Evolutionary conservation across 805 yeast species (phyloP).

Genomic region (Phaffomyces antillensis): DNA sequence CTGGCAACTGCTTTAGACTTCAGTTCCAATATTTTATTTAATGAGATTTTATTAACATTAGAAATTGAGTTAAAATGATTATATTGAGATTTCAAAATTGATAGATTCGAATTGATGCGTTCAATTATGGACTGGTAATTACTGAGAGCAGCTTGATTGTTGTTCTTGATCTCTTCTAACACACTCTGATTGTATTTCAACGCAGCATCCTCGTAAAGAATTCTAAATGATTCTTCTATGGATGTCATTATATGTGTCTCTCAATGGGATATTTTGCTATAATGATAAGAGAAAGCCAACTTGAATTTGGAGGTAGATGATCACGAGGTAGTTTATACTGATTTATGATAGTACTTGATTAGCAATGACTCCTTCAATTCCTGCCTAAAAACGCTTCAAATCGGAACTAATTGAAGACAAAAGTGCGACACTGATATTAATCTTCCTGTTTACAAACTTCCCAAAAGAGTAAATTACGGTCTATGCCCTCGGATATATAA

Average conservation of each 20-base stretch:
- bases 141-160: conserved; percentile 10
- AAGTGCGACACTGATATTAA: not conserved
- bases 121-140: conserved; percentile 12
- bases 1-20: conserved; percentile 14
- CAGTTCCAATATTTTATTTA: conserved; percentile 13
- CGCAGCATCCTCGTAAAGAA: conserved; percentile 1
- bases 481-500: not conserved
- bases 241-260: not conserved
- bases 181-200: conserved; percentile 3
- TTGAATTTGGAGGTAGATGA: not conserved
- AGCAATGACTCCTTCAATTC: too few species aligned
- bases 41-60: conserved; percentile 10
- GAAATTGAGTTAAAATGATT: conserved; percentile 3
- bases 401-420: not conserved
- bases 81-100: not conserved
- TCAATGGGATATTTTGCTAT: not conserved
- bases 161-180: conserved; percentile 19
- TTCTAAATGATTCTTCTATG: not conserved
- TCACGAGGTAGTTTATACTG: too few species aligned
- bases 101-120: conserved; percentile 7
- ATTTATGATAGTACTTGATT: too few species aligned
- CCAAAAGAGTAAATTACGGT: conserved; percentile 9
- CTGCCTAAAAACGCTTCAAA: not conserved
- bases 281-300: not conserved
- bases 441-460: conserved; percentile 6